Evolutionary conservation across 2,329 filamentous ascomycete genomes (phyloP).

Genomic region (Curvularia verruculosa): DNA sequence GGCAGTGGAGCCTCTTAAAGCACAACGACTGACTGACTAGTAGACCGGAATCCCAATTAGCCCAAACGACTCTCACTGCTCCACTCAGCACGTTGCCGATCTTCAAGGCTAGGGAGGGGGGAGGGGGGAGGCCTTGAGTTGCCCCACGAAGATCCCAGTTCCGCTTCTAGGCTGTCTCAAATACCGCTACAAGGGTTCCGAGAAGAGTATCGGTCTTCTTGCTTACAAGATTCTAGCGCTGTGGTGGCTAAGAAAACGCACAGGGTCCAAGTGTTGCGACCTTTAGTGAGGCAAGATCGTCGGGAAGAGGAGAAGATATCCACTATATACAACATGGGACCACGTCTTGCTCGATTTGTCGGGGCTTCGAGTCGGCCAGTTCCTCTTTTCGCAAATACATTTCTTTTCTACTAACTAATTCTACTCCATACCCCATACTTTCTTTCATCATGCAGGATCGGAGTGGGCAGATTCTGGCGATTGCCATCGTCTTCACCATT

Average conservation of each 20-base stretch:
- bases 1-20: not conserved
- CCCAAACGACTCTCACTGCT: not conserved
- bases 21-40: not conserved
- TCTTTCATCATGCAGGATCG: slow-evolving; percentile 31
- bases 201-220: slow-evolving; percentile 14
- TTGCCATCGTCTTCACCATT: slow-evolving; percentile 46
- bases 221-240: slow-evolving; percentile 20
- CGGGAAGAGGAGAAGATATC: slow-evolving; percentile 6
- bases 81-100: slow-evolving; percentile 19
- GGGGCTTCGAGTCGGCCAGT: slow-evolving; percentile 1
- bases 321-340: slow-evolving; percentile 18
- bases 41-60: not conserved
- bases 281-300: slow-evolving; percentile 15
- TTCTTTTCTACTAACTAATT: slow-evolving; percentile 1
- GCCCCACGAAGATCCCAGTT: slow-evolving; percentile 19
- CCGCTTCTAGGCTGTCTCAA: slow-evolving; percentile 12
- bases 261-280: slow-evolving; percentile 17
- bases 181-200: slow-evolving; percentile 15
- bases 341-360: slow-evolving; percentile 4
- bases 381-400: slow-evolving; percentile 5
- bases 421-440: slow-evolving; percentile 1
- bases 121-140: not conserved
- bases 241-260: slow-evolving; percentile 5
- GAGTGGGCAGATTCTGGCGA: slow-evolving; percentile 32
- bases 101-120: slow-evolving; percentile 11